phyloP scores from a whole-genome alignment of 2,329 filamentous ascomycete species.

The Colletotrichum sp. region DNA sequence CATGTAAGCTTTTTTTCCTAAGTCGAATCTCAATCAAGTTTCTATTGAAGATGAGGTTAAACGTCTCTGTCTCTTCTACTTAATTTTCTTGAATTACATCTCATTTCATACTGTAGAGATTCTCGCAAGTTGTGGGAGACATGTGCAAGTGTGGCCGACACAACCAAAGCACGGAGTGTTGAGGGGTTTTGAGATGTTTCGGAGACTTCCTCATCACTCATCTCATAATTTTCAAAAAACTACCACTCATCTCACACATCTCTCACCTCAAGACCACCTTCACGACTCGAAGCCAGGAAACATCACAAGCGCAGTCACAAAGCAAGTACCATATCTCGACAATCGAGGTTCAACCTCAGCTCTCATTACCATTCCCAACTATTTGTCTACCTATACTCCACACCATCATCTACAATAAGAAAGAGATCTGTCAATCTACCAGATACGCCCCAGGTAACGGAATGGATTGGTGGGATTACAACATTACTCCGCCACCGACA shows the following conservation, averaged over 20 bases:
- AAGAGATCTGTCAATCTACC: not conserved
- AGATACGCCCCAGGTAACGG: not conserved
- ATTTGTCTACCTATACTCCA: not conserved
- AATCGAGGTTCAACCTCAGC: not conserved
- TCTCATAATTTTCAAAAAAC: no score
- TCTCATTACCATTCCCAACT: not conserved
- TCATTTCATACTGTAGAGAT: not conserved
- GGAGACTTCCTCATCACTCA: not conserved
- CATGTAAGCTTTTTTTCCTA: not conserved
- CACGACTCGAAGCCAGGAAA: no score
- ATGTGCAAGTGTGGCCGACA: not conserved
- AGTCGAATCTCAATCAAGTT: not conserved
- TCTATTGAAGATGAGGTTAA: not conserved
- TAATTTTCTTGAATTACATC: accelerated
- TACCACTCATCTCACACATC: not conserved
- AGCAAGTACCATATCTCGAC: not conserved
- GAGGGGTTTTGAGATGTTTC: not conserved
- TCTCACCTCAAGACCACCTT: not conserved
- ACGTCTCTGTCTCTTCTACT: not conserved
- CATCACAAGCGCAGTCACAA: not conserved
- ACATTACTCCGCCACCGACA: not conserved
- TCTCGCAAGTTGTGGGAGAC: not conserved
- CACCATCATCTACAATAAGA: not conserved
- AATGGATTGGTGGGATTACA: not conserved
- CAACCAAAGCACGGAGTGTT: not conserved